Percentiles rank a stretch among this genome's conserved stretches.
phyloP scores from a whole-genome alignment of 345 rosid genomes.

The Eucalyptus rudis region DNA sequence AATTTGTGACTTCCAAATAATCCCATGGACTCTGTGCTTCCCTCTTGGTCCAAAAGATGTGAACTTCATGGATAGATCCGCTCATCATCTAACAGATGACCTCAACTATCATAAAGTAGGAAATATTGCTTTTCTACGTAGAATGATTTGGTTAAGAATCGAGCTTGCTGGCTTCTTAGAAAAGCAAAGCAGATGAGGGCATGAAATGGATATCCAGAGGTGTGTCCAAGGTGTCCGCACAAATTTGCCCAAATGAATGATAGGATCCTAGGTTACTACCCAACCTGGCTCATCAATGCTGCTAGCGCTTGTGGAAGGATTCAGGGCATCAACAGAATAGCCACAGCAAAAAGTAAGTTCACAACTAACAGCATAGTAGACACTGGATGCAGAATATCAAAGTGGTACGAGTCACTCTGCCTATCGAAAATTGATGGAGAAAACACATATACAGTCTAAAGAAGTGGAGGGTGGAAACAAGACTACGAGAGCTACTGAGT shows the following conservation, averaged over 20 bases:
- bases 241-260: not conserved
- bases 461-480: not conserved
- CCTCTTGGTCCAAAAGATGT: not conserved
- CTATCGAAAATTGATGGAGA: not conserved
- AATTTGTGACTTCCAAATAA: not conserved
- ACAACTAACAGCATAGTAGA: not conserved
- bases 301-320: not conserved
- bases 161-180: not conserved
- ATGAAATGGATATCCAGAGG: not conserved
- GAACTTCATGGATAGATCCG: not conserved
- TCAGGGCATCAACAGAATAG: not conserved
- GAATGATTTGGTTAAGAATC: not conserved
- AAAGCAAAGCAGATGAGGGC: not conserved
- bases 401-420: not conserved
- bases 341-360: not conserved
- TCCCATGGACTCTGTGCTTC: not conserved
- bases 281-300: not conserved
- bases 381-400: not conserved
- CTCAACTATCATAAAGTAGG: not conserved
- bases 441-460: not conserved
- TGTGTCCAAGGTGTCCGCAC: not conserved
- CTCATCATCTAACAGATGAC: not conserved
- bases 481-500: not conserved
- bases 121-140: not conserved
- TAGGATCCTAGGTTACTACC: not conserved